Evolutionary conservation across 2,329 filamentous ascomycete species (phyloP).

Genomic region (Fusarium continuum): DNA sequence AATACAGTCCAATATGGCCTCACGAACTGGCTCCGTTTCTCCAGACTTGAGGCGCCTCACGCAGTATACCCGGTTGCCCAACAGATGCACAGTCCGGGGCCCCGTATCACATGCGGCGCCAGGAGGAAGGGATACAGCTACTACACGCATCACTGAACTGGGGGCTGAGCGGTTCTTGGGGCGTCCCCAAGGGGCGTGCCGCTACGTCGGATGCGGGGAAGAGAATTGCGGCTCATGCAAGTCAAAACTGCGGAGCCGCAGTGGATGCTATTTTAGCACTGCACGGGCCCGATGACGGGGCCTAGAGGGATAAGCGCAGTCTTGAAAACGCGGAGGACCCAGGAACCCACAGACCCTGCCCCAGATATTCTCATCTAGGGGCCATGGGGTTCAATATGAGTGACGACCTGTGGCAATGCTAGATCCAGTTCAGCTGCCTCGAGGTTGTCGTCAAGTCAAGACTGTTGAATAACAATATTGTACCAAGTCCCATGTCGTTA

Average conservation of each 20-base stretch:
- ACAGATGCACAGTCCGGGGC: slow-evolving; percentile 36
- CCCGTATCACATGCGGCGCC: slow-evolving; percentile 38
- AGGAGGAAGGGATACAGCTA: slow-evolving; percentile 35
- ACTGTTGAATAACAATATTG: neutral
- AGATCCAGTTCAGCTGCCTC: slow-evolving; percentile 10
- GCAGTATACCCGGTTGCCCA: slow-evolving; percentile 24
- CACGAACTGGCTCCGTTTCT: slow-evolving; percentile 22
- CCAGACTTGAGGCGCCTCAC: slow-evolving; percentile 13
- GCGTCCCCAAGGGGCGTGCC: slow-evolving; percentile 31
- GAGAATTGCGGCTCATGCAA: slow-evolving; percentile 45
- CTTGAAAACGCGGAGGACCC: slow-evolving; percentile 37
- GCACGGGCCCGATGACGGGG: slow-evolving; percentile 28
- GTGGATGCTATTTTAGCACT: slow-evolving; percentile 36
- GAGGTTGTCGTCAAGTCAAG: neutral
- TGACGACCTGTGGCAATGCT: slow-evolving; percentile 22
- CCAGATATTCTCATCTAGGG: slow-evolving; percentile 27
- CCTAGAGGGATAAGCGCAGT: slow-evolving; percentile 36
- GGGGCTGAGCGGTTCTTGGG: slow-evolving; percentile 14
- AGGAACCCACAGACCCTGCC: slow-evolving; percentile 38
- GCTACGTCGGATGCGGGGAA: slow-evolving; percentile 42
- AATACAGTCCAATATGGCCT: slow-evolving; percentile 2
- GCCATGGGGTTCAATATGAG: slow-evolving; percentile 14
- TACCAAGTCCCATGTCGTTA: neutral
- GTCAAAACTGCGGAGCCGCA: slow-evolving; percentile 46
- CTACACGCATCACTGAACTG: slow-evolving; percentile 4